phyloP scores from a whole-genome alignment of 2,329 filamentous ascomycete genomes.

The Cadophora malorum region DNA sequence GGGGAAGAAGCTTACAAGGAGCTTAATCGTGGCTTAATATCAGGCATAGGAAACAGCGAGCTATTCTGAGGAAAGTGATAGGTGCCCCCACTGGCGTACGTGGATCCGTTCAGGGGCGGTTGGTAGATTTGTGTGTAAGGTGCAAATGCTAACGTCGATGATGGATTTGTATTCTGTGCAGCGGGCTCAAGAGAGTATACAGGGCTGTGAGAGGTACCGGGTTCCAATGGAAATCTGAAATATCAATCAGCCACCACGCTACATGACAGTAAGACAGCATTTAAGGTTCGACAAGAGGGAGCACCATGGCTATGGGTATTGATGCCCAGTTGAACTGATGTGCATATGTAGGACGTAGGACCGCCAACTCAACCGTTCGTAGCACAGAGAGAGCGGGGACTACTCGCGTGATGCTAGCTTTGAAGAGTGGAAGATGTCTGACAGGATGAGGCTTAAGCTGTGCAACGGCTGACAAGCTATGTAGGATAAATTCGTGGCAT shows the following conservation, averaged over 20 bases:
- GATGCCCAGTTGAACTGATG: conserved; percentile 39
- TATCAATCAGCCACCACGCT: conserved; percentile 42
- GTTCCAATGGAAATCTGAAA: conserved; percentile 44
- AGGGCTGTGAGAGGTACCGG: conserved; percentile 44
- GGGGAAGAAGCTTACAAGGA: conserved; percentile 45
- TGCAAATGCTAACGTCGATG: conserved; percentile 41
- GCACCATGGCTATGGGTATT: conserved; percentile 31
- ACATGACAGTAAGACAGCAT: conserved; percentile 41
- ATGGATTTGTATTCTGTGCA: conserved; percentile 41
- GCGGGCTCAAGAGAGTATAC: conserved; percentile 44
- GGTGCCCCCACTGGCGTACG: conserved; percentile 42
- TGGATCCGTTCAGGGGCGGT: conserved; percentile 39
- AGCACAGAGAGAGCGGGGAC: conserved; percentile 38
- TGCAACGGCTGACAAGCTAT: conserved; percentile 38
- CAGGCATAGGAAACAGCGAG: conserved; percentile 44
- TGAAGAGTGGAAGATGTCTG: conserved; percentile 34
- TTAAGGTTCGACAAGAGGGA: conserved; percentile 39
- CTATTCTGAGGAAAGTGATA: conserved; percentile 42
- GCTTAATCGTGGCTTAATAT: conserved; percentile 44
- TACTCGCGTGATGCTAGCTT: conserved; percentile 43
- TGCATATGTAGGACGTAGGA: conserved; percentile 42
- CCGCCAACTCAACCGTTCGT: conserved; percentile 42
- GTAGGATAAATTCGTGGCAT: conserved; percentile 42
- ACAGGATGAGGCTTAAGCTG: conserved; percentile 42
- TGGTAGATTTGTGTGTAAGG: conserved; percentile 37